Conservation (phyloP, 805 yeast species). For the Candida qinlingensis region DNA sequence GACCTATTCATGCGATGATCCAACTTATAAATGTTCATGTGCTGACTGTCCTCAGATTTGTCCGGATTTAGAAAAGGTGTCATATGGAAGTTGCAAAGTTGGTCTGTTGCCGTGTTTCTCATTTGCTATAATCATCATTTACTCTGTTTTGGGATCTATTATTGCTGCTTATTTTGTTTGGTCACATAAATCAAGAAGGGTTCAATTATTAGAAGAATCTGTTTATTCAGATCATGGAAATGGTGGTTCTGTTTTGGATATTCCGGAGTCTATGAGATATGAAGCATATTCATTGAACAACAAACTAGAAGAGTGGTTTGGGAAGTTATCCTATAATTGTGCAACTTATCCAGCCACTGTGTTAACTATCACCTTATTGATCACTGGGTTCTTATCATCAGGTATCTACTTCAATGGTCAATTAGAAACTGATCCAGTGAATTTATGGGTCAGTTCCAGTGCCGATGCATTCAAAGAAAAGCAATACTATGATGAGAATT, state of each 20-base stretch:
- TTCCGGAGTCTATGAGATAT: conserved; percentile 14
- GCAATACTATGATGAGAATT: conserved; percentile 65
- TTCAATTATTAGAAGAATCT: conserved; percentile 38
- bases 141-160: conserved; percentile 29
- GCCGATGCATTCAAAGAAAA: conserved; percentile 68
- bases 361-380: conserved; percentile 35
- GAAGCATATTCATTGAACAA: conserved; percentile 44
- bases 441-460: conserved; percentile 82
- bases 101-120: conserved; percentile 72
- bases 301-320: conserved; percentile 42
- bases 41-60: conserved; percentile 83
- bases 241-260: conserved; percentile 4
- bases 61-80: conserved; percentile 54
- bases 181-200: conserved; percentile 17
- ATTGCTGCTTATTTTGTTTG: conserved; percentile 22
- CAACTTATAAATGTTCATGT: conserved; percentile 73
- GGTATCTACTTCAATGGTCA: conserved; percentile 47
- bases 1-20: conserved; percentile 49
- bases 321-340: conserved; percentile 50
- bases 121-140: conserved; percentile 49
- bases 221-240: conserved; percentile 28
- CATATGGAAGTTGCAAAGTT: conserved; percentile 42
- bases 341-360: conserved; percentile 54
- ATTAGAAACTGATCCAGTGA: conserved; percentile 75
- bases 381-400: conserved; percentile 42